phyloP scores from a whole-genome alignment of 2,329 filamentous ascomycete species.

The Diaporthe caulivora region DNA sequence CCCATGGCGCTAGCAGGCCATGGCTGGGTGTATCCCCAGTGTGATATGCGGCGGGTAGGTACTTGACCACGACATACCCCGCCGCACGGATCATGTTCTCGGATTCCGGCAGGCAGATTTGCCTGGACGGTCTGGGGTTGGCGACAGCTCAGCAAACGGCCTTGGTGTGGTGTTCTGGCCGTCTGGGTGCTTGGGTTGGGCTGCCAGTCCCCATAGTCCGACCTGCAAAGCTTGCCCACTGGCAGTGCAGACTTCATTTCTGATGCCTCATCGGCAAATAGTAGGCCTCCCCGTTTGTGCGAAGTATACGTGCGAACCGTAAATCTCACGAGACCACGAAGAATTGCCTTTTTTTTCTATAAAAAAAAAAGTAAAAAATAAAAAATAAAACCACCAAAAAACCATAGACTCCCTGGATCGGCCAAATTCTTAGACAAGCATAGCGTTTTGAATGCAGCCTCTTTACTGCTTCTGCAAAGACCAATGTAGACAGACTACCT shows the following conservation, averaged over 20 bases:
- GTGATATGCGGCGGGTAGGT: not conserved
- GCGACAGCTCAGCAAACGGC: not conserved
- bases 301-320: too few relatives aligned
- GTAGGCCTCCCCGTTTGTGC: too few relatives aligned
- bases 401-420: not conserved
- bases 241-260: not conserved
- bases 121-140: not conserved
- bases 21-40: not conserved
- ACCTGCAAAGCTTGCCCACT: not conserved
- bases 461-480: too few relatives aligned
- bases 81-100: not conserved
- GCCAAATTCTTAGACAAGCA: not conserved
- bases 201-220: not conserved
- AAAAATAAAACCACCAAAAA: too few relatives aligned
- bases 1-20: not conserved
- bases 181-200: not conserved
- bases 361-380: too few relatives aligned
- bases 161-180: not conserved
- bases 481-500: too few relatives aligned
- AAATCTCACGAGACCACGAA: not conserved
- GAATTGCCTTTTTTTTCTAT: too few relatives aligned
- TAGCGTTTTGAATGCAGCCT: not conserved
- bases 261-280: not conserved
- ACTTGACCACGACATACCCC: constrained; percentile 6
- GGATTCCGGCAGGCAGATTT: not conserved